phyloP scores from a whole-genome alignment of 176 grass and related monocot species.

The Urochloa ruziziensis region DNA sequence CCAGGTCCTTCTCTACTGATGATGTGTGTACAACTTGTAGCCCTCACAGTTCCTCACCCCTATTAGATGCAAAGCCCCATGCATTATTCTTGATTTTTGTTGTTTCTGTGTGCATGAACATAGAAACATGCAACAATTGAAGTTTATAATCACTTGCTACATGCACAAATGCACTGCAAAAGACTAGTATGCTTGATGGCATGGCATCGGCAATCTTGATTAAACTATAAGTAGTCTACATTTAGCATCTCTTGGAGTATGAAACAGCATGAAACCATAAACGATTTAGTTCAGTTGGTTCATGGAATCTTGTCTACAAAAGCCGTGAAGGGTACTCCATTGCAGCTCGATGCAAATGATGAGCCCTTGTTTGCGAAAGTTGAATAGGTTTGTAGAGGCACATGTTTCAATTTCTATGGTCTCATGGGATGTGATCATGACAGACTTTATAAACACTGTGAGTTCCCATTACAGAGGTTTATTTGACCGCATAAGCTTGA shows the following conservation, averaged over 20 bases:
- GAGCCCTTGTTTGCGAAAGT: conserved; percentile 6
- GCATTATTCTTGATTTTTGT: background rate
- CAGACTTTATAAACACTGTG: background rate
- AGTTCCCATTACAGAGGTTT: background rate
- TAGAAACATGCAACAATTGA: background rate
- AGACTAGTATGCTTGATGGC: conserved; percentile 4
- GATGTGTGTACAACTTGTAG: background rate
- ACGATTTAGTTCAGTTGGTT: background rate
- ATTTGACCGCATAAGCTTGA: background rate
- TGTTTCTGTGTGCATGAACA: conserved; percentile 31
- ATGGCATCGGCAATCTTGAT: background rate
- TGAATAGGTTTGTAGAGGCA: background rate
- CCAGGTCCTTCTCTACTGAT: background rate
- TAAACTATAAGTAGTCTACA: conserved; percentile 16
- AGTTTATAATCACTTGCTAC: background rate
- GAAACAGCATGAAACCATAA: background rate
- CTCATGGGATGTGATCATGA: background rate
- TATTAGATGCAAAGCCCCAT: conserved; percentile 18
- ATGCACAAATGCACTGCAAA: conserved; percentile 7
- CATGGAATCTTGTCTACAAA: background rate
- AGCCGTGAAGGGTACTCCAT: conserved; percentile 20
- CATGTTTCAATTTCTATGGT: background rate
- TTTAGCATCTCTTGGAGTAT: conserved; percentile 44
- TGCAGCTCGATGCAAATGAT: conserved; percentile 35
- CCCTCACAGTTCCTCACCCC: background rate